Evolutionary conservation across 2,329 filamentous ascomycete genomes (phyloP), one percentile per base, ranked within the genome.

Genomic region (Aspergillus amoenus): DNA sequence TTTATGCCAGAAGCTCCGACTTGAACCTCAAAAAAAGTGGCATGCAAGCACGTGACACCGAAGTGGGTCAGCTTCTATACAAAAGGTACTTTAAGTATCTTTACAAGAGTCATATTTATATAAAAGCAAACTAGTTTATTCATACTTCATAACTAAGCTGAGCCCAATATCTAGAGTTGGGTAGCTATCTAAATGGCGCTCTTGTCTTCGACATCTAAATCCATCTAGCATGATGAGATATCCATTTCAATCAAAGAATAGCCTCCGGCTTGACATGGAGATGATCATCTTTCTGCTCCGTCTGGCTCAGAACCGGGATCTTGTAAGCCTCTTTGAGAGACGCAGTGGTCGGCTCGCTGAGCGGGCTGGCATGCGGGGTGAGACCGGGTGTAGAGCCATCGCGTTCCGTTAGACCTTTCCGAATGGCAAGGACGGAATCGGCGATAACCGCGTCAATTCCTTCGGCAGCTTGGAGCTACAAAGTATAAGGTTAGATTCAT

Each of bases 401-500:
- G 40, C 66, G 64, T 55, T 77, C 77, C 2, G 90, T 94, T 60
- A 99, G 82, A 1, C 91, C 93, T 75, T 96, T 92, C 46, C 93
- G 87, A 65, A 99, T 97, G 41, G 91, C 91, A 30, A 97, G 83
- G 3, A 99, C 93, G 61, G 86, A 94, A 72, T 99, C 94, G 13
- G 97, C 94, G 69, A 99, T 99, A 53, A 99, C 93, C 1, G 94
- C 94, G 71, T 99, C 94, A 60, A 99, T 97, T 47, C 94, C 93
- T 75, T 97, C 91, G 54, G 91, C 90, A 9, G 95, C 91, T 87
- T 99, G 94, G 61, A 88, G 79, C 87, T 93, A 70, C 48, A 42
- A 9, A 30, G 17, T 9, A 34, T 17, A 21, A 9, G 34, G 44
- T 66, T 54, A 64, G 61, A 42, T 17, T 40, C 9, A 4, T 13